Percentiles rank a stretch among this genome's conserved stretches.
Conservation (phyloP, 2,329 filamentous ascomycete genomes). For the Fusarium nisikadoi region DNA sequence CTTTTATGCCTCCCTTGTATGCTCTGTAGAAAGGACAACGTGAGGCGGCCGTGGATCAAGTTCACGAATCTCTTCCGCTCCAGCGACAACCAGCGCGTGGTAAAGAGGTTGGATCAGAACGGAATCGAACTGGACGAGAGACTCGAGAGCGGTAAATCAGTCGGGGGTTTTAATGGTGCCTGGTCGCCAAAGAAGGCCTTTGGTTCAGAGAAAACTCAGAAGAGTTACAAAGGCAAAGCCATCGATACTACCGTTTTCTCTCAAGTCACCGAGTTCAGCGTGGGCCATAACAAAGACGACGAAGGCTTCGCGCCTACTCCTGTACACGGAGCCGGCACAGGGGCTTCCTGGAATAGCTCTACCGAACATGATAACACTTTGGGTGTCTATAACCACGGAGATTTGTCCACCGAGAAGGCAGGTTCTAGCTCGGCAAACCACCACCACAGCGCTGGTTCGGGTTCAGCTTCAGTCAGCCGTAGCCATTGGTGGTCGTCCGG, state of each 20-base stretch:
- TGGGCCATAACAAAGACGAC: not conserved
- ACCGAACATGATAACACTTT: not conserved
- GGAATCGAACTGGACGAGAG: not conserved
- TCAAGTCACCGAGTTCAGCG: not conserved
- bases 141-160: not conserved
- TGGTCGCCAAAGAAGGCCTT: not conserved
- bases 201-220: not conserved
- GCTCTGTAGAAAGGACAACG: slow-evolving; percentile 8
- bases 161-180: slow-evolving; percentile 11
- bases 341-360: not conserved
- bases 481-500: not conserved
- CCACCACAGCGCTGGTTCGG: not conserved
- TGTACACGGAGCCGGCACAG: not conserved
- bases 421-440: not conserved
- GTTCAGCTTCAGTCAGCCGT: not conserved
- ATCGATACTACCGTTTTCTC: not conserved
- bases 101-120: not conserved
- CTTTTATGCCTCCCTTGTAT: slow-evolving; percentile 2
- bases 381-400: not conserved
- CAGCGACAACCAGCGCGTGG: slow-evolving; percentile 2
- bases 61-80: slow-evolving; percentile 31
- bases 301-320: not conserved
- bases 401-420: no score
- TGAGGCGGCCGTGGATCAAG: not conserved
- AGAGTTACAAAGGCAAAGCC: not conserved